A percentile compares a stretch with the other conserved stretches of the same genome.
phyloP scores from a whole-genome alignment of 805 yeast species.

The Zygotorulaspora danielsina region DNA sequence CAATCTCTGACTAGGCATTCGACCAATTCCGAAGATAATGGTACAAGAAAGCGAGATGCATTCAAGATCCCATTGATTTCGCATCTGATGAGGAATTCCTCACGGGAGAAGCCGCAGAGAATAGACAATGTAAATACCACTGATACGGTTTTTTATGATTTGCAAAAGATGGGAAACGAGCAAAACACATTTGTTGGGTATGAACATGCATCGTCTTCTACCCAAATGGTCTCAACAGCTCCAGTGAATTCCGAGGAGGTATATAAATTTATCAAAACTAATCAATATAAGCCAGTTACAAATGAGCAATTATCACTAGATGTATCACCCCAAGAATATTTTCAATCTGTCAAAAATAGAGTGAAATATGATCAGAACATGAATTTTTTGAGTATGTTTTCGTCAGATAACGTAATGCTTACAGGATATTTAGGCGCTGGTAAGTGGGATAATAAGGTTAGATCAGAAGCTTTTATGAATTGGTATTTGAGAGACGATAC shows the following conservation, averaged over 20 bases:
- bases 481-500: constrained; percentile 17
- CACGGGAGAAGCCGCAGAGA: neutral
- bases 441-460: constrained; percentile 12
- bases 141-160: constrained; percentile 8
- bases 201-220: constrained; percentile 4
- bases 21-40: neutral
- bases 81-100: neutral
- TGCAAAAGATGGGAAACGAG: neutral
- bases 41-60: constrained; percentile 9
- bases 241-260: neutral
- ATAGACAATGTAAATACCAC: neutral
- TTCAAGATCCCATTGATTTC: constrained; percentile 3
- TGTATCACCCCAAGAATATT: constrained; percentile 10
- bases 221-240: neutral
- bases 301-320: constrained; percentile 11
- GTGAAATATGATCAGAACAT: constrained; percentile 9
- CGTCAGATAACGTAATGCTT: constrained; percentile 12
- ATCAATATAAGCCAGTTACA: neutral
- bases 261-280: neutral
- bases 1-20: neutral
- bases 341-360: constrained; percentile 7
- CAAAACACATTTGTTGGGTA: neutral
- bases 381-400: constrained; percentile 11
- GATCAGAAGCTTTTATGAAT: constrained; percentile 7
- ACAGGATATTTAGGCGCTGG: constrained; percentile 25